Evolutionary conservation across 129 eudicot species (phyloP), one percentile per base, ranked within the genome.

Genomic region (Artemisia tridentata): DNA sequence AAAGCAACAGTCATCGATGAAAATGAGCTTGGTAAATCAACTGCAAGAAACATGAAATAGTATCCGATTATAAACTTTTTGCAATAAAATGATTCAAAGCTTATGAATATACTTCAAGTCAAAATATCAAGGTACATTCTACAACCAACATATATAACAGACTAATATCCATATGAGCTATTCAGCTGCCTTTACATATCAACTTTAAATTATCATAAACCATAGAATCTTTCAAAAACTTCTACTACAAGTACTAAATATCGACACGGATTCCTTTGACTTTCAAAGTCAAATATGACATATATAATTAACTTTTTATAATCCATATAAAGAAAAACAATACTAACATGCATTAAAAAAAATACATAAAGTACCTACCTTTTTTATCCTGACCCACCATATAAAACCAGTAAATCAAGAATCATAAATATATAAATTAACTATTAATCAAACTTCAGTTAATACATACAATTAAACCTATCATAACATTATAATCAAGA

Each of bases 321-420:
- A 21, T 21, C 25, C 25, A 31, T 31, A 31, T 31, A 4, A 31
- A 31, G 5, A 3, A 31, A 31, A 31, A 31, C 4, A 31, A 31
- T 31, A 31, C 5, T 31, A 31, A 31, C 38, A 4, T 4, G 38
- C 38, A 31, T 5, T 52, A 52, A 52, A 52, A 8, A 1, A 15
- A 60, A 5, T 15, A 12, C 46, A 11, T 21, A 25, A 25, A 59
- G 3, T 16, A 31, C 45, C 31, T 20, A 68, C 67, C 20, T 11
- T 50, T 65, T 69, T 41, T 9, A 68, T 11, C 47, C 53, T 50
- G 75, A 57, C 55, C 65, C 41, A 55, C 58, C 78, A 49, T 51
- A 31, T 63, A 50, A 71, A 18, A 18, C 34, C 16, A 74, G 10
- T 52, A 45, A 41, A 45, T n/a, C 52, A 66, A 65, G 51, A 58